Conservation (phyloP, 2,329 filamentous ascomycete species). For the Microdochium trichocladiopsis region DNA sequence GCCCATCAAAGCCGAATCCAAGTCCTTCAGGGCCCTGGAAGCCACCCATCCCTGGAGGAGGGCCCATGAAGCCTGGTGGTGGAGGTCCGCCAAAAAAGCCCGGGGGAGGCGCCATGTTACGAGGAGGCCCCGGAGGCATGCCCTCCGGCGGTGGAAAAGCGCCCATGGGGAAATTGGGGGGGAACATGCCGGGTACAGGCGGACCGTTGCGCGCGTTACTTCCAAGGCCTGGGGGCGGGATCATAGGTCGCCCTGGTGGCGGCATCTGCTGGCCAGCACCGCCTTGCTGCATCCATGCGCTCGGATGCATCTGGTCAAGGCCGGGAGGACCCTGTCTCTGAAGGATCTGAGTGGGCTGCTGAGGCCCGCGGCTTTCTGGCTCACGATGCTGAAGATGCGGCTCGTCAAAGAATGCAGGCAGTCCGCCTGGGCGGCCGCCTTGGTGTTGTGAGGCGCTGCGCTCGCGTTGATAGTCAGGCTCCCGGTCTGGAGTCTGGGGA, state of each 20-base stretch:
- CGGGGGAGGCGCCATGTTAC: slow-evolving; percentile 46
- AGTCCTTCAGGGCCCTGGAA: slow-evolving; percentile 48
- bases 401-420: slow-evolving; percentile 48
- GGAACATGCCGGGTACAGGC: slow-evolving; percentile 53
- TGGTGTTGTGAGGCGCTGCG: slow-evolving; percentile 26
- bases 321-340: slow-evolving; percentile 57
- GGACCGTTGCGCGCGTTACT: slow-evolving; percentile 37
- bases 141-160: slow-evolving; percentile 43
- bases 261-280: slow-evolving; percentile 30
- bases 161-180: slow-evolving; percentile 52
- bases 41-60: slow-evolving; percentile 45
- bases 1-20: slow-evolving; percentile 47
- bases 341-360: slow-evolving; percentile 56
- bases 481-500: slow-evolving; percentile 38
- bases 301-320: slow-evolving; percentile 52
- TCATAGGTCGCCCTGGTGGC: slow-evolving; percentile 44
- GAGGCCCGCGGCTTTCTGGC: slow-evolving; percentile 34
- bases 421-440: slow-evolving; percentile 21
- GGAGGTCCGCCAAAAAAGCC: slow-evolving; percentile 46
- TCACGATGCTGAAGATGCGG: slow-evolving; percentile 39
- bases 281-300: slow-evolving; percentile 37
- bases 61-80: slow-evolving; percentile 41
- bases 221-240: slow-evolving; percentile 52
- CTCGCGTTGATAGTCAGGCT: slow-evolving; percentile 37
- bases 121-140: slow-evolving; percentile 32